Evolutionary conservation across 257 asterid species (phyloP).

Genomic region (Pogostemon cablin): DNA sequence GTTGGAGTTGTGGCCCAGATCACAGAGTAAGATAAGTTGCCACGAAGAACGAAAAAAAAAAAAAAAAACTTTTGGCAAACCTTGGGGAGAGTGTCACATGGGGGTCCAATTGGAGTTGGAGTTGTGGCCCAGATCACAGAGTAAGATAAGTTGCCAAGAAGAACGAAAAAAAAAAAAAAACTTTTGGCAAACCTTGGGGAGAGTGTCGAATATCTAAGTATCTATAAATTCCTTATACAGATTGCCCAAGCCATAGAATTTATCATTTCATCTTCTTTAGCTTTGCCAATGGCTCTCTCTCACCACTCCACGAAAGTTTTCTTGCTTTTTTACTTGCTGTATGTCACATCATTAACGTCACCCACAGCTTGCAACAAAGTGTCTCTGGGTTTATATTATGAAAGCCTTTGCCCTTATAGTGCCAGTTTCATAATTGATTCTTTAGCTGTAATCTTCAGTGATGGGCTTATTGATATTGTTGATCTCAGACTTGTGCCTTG

Average conservation of each 20-base stretch:
- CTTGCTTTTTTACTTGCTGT: slow-evolving; percentile 35
- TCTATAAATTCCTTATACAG: slow-evolving; percentile 6
- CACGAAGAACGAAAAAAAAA: slow-evolving; percentile 13
- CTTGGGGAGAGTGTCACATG: neutral
- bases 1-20: slow-evolving; percentile 36
- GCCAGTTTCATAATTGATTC: slow-evolving; percentile 42
- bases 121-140: slow-evolving; percentile 34
- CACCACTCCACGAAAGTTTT: slow-evolving; percentile 24
- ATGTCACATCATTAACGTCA: slow-evolving; percentile 8
- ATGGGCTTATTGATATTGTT: slow-evolving; percentile 44
- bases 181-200: neutral
- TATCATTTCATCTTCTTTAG: neutral
- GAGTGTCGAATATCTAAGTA: neutral
- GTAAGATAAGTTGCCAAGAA: slow-evolving; percentile 33
- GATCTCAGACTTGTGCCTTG: slow-evolving; percentile 53
- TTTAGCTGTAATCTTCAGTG: slow-evolving; percentile 37
- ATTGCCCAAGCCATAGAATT: slow-evolving; percentile 6
- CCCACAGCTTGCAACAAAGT: slow-evolving; percentile 40
- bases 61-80: neutral
- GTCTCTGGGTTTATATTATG: slow-evolving; percentile 41
- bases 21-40: slow-evolving; percentile 28
- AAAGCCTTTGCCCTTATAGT: slow-evolving; percentile 48
- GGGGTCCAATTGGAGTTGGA: slow-evolving; percentile 38
- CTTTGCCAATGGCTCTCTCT: slow-evolving; percentile 33
- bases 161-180: too few relatives aligned